A percentile compares a stretch with the other conserved stretches of the same genome.
phyloP scores from a whole-genome alignment of 2,329 filamentous ascomycete genomes.

The Exophiala dermatitidis region DNA sequence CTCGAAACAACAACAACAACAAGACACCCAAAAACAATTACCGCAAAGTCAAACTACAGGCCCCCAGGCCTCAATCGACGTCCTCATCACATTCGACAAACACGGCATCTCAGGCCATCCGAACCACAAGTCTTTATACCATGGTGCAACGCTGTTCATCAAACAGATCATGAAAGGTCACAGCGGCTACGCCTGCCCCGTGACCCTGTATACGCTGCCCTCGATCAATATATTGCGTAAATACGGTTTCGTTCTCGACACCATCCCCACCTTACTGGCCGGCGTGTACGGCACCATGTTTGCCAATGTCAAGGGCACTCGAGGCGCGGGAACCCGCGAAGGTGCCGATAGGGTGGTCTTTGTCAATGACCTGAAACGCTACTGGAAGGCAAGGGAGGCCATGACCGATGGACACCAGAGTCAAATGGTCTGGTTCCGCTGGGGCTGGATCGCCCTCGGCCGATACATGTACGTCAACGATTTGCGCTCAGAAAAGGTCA shows the following conservation, averaged over 20 bases:
- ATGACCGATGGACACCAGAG: slow-evolving; percentile 88
- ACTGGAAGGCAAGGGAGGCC: slow-evolving; percentile 65
- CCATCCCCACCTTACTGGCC: slow-evolving; percentile 59
- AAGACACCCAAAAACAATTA: slow-evolving; percentile 16
- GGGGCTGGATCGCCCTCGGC: slow-evolving; percentile 85
- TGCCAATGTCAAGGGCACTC: slow-evolving; percentile 13
- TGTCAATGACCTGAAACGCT: slow-evolving; percentile 58
- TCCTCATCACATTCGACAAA: slow-evolving; percentile 84
- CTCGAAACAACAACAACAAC: slow-evolving; percentile 6
- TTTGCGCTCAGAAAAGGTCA: slow-evolving; percentile 53
- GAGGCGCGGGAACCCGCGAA: slow-evolving; percentile 30
- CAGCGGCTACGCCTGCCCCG: slow-evolving; percentile 61
- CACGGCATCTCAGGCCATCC: slow-evolving; percentile 77
- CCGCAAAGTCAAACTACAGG: slow-evolving; percentile 24
- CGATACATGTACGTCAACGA: slow-evolving; percentile 97
- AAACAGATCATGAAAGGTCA: slow-evolving; percentile 55
- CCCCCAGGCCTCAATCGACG: slow-evolving; percentile 59
- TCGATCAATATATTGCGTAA: slow-evolving; percentile 69
- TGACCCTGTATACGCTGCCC: slow-evolving; percentile 78
- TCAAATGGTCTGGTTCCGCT: slow-evolving; percentile 98
- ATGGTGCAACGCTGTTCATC: slow-evolving; percentile 70
- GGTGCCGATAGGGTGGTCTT: slow-evolving; percentile 57
- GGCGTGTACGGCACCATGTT: slow-evolving; percentile 41
- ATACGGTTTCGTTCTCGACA: slow-evolving; percentile 71
- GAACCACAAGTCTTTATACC: slow-evolving; percentile 85